phyloP scores from a whole-genome alignment of 1,284 basidiomycete species.

The Pholiota adiposa region DNA sequence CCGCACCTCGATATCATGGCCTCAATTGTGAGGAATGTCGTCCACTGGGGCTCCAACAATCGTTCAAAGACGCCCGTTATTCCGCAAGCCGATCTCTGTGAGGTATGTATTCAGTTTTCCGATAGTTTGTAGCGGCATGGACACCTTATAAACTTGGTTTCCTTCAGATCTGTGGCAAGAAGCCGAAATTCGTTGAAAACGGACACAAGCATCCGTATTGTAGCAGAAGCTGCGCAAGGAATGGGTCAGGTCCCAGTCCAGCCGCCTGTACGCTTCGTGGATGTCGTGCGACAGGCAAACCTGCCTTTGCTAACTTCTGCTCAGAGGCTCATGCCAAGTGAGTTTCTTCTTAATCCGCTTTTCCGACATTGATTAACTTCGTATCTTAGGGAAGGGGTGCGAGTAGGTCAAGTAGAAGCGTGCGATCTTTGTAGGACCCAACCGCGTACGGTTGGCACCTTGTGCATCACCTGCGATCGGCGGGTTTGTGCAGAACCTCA shows the following conservation, averaged over 20 bases:
- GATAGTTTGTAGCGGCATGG: conserved; percentile 1
- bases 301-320: conserved; percentile 55
- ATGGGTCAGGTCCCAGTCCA: conserved; percentile 39
- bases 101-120: conserved; percentile 35
- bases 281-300: conserved; percentile 52
- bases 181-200: conserved; percentile 60
- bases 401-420: conserved; percentile 44
- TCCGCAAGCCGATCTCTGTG: conserved; percentile 43
- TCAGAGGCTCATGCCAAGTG: conserved; percentile 60
- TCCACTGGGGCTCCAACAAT: conserved; percentile 39
- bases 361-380: conserved; percentile 8
- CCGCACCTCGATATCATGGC: conserved; percentile 36
- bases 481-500: conserved; percentile 37
- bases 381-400: conserved; percentile 52
- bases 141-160: conserved; percentile 4
- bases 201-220: conserved; percentile 63
- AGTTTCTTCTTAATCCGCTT: conserved; percentile 21
- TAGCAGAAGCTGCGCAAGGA: conserved; percentile 60
- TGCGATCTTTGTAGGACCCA: conserved; percentile 51
- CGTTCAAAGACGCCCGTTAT: conserved; percentile 26
- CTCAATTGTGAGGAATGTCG: conserved; percentile 41
- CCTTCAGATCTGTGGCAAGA: conserved; percentile 57
- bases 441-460: conserved; percentile 44
- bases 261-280: conserved; percentile 49
- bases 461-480: conserved; percentile 50